Evolutionary conservation across 129 eudicot species (phyloP), one percentile per base, ranked within the genome.

Genomic region (Arctium lappa): DNA sequence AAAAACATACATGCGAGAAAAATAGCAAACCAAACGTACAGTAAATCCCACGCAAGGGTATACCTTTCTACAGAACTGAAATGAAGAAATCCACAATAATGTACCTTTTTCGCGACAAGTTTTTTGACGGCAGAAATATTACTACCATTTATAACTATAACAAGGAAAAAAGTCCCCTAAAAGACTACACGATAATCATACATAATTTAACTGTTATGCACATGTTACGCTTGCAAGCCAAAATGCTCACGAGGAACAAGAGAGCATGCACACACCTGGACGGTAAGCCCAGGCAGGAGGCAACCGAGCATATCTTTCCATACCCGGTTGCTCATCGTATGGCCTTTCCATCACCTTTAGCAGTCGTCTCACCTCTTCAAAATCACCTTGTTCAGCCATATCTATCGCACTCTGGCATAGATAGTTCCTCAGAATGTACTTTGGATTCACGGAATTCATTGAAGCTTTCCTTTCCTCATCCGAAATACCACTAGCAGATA

Each of bases 271-370:
- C 18, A 95, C 98, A 44, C 97, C 98, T 0, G 98, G 98, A 74
- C 98, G 91, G 69, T 95, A 95, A 22, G 98, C 98, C 98, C 97
- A 95, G 0, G 98, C 97, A 5, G 97, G 98, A 27, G 98, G 98
- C 84, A 95, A 80, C 13, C 97, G 97, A 3, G 97, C 97, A 71
- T 95, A 95, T 77, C 81, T 91, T 79, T 95, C 97, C 97, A 92
- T 92, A 37, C 94, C 97, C 0, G 98, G 98, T 87, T 95, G 97
- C 46, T 95, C 98, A 63, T 95, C 97, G 66, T 74, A 95, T 6
- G 98, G 98, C 8, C 82, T 83, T 69, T 90, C 86, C 94, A 95
- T 89, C 13, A 95, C 97, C 80, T 92, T 95, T 9, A 95, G 82
- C 18, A 95, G 86, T 34, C 89, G 69, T 2, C 93, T 90, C 56